Percentiles rank a stretch among this genome's conserved stretches.
Evolutionary conservation across 2,329 filamentous ascomycete species (phyloP).

Genomic region (Septoria linicola): DNA sequence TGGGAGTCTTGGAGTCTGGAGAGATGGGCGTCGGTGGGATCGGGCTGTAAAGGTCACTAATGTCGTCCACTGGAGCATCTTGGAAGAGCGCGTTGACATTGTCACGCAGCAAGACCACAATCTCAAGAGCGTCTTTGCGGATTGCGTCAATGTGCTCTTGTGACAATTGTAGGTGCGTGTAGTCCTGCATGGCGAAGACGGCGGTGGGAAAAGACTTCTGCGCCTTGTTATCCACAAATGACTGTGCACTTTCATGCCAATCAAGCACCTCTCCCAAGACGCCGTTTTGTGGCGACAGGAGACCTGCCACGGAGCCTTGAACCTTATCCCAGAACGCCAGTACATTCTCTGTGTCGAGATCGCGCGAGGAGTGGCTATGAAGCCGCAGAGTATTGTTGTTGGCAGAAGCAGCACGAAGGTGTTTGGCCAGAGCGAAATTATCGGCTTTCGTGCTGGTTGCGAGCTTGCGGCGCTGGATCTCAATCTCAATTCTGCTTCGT

Average conservation of each 20-base stretch:
- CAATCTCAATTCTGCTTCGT: conserved; percentile 85
- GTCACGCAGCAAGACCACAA: conserved; percentile 80
- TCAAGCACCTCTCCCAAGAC: conserved; percentile 86
- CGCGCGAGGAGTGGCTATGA: conserved; percentile 45
- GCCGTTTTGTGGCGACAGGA: conserved; percentile 73
- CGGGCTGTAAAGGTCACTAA: conserved; percentile 83
- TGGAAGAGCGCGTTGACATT: conserved; percentile 79
- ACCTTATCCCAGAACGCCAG: conserved; percentile 94
- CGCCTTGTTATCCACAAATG: conserved; percentile 82
- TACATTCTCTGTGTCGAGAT: conserved; percentile 75
- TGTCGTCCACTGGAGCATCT: conserved; percentile 84
- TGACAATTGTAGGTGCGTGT: conserved; percentile 78
- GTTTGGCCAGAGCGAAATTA: conserved; percentile 66
- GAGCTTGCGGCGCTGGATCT: conserved; percentile 79
- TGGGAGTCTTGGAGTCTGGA: conserved; percentile 51
- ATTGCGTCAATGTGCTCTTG: conserved; percentile 68
- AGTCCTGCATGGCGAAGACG: conserved; percentile 51
- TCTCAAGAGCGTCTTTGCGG: conserved; percentile 73
- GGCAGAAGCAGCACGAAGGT: conserved; percentile 65
- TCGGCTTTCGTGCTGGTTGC: conserved; percentile 71
- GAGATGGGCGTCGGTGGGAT: conserved; percentile 67
- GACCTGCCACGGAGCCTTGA: conserved; percentile 66
- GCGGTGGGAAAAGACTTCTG: conserved; percentile 69
- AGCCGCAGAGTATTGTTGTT: conserved; percentile 21
- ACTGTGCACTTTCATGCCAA: conserved; percentile 89